These are phyloP conservation scores for Soucietia sequanensis DNA, from an alignment of 805 yeast species.

Conservation along the genomic window DNA sequence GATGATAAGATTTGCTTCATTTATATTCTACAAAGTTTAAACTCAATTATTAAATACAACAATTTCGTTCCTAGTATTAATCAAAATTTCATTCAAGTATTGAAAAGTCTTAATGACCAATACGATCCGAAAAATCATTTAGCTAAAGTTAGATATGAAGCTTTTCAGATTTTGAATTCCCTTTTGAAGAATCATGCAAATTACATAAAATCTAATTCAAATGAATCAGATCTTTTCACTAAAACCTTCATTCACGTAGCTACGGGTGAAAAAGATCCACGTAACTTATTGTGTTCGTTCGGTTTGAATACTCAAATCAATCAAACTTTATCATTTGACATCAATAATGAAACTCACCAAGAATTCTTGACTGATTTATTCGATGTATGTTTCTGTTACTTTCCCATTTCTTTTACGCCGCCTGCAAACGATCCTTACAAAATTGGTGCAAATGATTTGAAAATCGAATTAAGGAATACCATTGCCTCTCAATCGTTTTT, in stretches of 20 bases:
- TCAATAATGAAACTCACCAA: slow-evolving; percentile 30
- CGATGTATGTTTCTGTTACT: slow-evolving; percentile 89
- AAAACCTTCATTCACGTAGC: slow-evolving; percentile 65
- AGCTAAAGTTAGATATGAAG: slow-evolving; percentile 60
- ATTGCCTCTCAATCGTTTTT: slow-evolving; percentile 60
- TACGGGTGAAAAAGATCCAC: slow-evolving; percentile 91
- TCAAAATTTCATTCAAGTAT: slow-evolving; percentile 33
- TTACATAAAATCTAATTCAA: slow-evolving; percentile 13
- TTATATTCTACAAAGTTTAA: slow-evolving; percentile 55
- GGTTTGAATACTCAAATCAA: slow-evolving; percentile 50
- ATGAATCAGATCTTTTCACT: slow-evolving; percentile 43
- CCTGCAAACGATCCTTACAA: slow-evolving; percentile 87
- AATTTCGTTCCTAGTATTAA: slow-evolving; percentile 35
- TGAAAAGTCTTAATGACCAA: slow-evolving; percentile 30
- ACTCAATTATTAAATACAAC: slow-evolving; percentile 50
- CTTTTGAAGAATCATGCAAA: slow-evolving; percentile 28
- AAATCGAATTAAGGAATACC: slow-evolving; percentile 57
- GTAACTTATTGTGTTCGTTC: slow-evolving; percentile 75
- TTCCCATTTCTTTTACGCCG: slow-evolving; percentile 93
- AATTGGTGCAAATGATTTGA: slow-evolving; percentile 73
- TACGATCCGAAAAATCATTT: slow-evolving; percentile 59
- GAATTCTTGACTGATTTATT: slow-evolving; percentile 65
- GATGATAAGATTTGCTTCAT: slow-evolving; percentile 59
- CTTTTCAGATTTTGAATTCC: slow-evolving; percentile 50
- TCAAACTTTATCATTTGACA: slow-evolving; percentile 28